These are phyloP conservation scores for Pyrenochaeta sp. DNA, from an alignment of 2,329 filamentous ascomycete genomes.

Conservation along the genomic window DNA sequence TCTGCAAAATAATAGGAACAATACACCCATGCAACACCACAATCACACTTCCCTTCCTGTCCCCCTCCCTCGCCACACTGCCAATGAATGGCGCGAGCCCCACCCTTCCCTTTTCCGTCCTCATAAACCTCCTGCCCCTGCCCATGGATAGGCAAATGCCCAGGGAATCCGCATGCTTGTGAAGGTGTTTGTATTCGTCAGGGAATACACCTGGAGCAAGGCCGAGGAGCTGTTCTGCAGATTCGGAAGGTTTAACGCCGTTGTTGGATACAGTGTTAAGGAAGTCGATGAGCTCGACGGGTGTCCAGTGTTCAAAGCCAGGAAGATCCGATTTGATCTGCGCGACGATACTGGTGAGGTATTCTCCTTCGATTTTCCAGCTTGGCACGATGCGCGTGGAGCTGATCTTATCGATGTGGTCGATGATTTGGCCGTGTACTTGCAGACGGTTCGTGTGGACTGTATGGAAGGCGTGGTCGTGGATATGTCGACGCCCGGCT, in stretches of 20 bases:
- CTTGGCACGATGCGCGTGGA: conserved; percentile 4
- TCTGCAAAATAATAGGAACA: conserved; percentile 23
- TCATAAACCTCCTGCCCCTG: conserved; percentile 17
- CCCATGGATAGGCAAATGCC: conserved; percentile 15
- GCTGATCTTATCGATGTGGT: conserved; percentile 15
- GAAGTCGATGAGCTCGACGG: conserved; percentile 16
- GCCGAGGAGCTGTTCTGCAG: conserved; percentile 19
- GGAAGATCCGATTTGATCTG: conserved; percentile 13
- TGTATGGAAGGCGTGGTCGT: conserved; percentile 4
- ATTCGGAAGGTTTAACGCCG: conserved; percentile 9
- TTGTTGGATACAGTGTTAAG: conserved; percentile 13
- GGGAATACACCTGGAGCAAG: conserved; percentile 1
- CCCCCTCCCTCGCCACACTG: not conserved
- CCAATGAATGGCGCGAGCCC: conserved; percentile 24
- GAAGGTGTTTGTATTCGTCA: not conserved
- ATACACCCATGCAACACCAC: conserved; percentile 26
- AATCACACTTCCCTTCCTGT: conserved; percentile 12
- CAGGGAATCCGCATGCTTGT: not conserved
- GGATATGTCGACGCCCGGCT: conserved; percentile 11
- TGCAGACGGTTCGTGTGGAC: conserved; percentile 9
- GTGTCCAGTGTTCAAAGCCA: conserved; percentile 11
- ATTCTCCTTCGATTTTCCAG: conserved; percentile 10
- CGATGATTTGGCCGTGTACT: conserved; percentile 21
- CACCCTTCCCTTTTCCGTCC: conserved; percentile 16
- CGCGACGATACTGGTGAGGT: conserved; percentile 6